Percentiles rank a stretch among this genome's conserved stretches.
These are phyloP conservation scores for Xylaria cubensis DNA, from an alignment of 495 filamentous ascomycete species.

Conservation along the genomic window DNA sequence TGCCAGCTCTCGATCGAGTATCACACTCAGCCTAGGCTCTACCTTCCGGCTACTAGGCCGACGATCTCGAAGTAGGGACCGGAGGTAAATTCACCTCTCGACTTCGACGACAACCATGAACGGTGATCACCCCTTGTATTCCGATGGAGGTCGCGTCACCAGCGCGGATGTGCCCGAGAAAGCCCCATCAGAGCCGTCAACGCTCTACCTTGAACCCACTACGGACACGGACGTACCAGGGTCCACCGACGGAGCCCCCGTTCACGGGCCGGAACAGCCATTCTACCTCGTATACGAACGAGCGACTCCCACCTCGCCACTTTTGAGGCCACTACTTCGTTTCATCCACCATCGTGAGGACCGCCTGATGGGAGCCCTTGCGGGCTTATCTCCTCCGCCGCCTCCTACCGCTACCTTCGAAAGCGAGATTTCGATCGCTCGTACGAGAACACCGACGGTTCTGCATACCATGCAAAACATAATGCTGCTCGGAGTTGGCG, in stretches of 20 bases:
- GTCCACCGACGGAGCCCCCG: background rate
- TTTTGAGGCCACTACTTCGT: background rate
- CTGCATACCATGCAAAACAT: background rate
- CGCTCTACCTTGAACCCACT: background rate
- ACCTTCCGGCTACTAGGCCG: slow-evolving; percentile 9
- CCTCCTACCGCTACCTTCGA: background rate
- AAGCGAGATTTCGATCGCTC: background rate
- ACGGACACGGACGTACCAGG: background rate
- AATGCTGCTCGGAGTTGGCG: background rate
- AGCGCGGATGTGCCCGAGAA: background rate
- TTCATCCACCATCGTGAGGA: slow-evolving; percentile 7
- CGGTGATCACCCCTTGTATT: background rate
- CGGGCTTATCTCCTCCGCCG: background rate
- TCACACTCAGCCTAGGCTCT: background rate
- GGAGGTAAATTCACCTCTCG: background rate
- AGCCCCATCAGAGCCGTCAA: background rate
- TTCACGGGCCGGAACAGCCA: background rate
- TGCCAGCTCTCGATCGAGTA: background rate
- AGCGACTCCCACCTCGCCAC: background rate
- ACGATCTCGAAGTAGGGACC: background rate
- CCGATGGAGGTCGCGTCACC: background rate
- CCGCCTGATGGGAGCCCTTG: background rate
- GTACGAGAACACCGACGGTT: background rate
- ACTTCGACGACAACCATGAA: background rate
- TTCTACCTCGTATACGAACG: background rate